Percentiles rank a stretch among this genome's conserved stretches.
Evolutionary conservation across 176 grass and related monocot species (phyloP).

Genomic region (Musa acuminata): DNA sequence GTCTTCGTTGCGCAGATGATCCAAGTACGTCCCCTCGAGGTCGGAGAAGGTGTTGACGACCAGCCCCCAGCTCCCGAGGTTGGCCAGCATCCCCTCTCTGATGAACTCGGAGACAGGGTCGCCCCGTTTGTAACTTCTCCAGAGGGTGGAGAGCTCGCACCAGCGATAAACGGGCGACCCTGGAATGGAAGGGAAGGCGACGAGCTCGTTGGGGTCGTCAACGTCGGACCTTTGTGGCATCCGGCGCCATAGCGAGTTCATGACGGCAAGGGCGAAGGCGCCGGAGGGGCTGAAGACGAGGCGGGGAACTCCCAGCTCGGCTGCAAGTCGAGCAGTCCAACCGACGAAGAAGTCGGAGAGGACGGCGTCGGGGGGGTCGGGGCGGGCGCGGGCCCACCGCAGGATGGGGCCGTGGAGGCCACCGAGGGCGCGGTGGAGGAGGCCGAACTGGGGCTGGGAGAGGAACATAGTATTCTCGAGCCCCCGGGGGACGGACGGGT

Average conservation of each 20-base stretch:
- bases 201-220: not conserved
- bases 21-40: not conserved
- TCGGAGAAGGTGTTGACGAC: constrained; percentile 10
- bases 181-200: not conserved
- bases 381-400: constrained; percentile 28
- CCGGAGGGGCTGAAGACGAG: not conserved
- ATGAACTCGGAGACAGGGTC: constrained; percentile 1
- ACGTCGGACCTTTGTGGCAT: not conserved
- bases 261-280: not conserved
- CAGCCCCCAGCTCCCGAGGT: constrained; percentile 27
- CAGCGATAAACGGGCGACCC: not conserved
- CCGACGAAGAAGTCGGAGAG: constrained; percentile 47
- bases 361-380: constrained; percentile 12
- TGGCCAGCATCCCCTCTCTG: constrained; percentile 5
- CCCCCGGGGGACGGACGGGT: constrained; percentile 15
- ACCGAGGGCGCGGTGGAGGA: constrained; percentile 5
- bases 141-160: not conserved
- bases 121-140: not conserved
- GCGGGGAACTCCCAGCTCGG: constrained; percentile 18
- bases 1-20: not conserved
- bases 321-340: constrained; percentile 28
- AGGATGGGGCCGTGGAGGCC: constrained; percentile 19
- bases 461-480: not conserved
- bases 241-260: not conserved
- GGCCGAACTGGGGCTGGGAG: not conserved